Base-by-base conservation (phyloP, 352 stramenopile genomes). In the Aphanomyces astaci region DNA sequence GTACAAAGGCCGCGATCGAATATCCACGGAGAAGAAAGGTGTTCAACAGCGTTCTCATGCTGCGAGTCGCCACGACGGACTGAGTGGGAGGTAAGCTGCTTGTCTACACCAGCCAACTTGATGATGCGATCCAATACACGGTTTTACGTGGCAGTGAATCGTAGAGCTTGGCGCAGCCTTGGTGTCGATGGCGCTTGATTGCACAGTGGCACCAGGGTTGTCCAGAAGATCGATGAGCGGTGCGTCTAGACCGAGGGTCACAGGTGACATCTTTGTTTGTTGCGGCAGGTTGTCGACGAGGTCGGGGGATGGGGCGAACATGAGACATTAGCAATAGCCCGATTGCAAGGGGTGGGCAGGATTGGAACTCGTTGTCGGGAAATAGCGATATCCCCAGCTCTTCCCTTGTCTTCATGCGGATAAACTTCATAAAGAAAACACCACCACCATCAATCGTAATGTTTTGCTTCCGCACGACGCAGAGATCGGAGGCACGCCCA, bases 331-430 rank as follows among this genome's bases (percentile, higher is more conserved):
- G 9, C 0, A 53, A 66, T 3, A 75, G 25, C 0, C 63, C 70
- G 0, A 78, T 63, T 7, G 66, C 51, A 19, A 71, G 63, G 0
- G 78, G 3, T 3, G 71, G 57, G 27, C 66, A 82, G 1, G 69
- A 76, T 0, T 68, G 1, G 22, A 74, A 64, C 22, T 64, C 55
- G 0, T 5, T 52, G 15, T 75, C 71, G 11, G 70, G 73, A 13
- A 81, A 70, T 28, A 83, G 59, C 1, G 72, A 73, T 0, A 83
- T 17, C 0, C 67, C 67, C 39, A 81, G 69, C 36, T 76, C 63
- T 25, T 79, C 55, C 0, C 67, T 67, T 0, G 72, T 77, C 53
- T 79, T 81, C 10, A 78, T 27, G 0, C 72, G 64, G 0, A 76
- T 17, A 1, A 80, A 72, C 3, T 51, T 70, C 3, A 80, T 31